These are phyloP conservation scores for Cladosporium sp. DNA, from an alignment of 2,329 filamentous ascomycete species.

Conservation along the genomic window DNA sequence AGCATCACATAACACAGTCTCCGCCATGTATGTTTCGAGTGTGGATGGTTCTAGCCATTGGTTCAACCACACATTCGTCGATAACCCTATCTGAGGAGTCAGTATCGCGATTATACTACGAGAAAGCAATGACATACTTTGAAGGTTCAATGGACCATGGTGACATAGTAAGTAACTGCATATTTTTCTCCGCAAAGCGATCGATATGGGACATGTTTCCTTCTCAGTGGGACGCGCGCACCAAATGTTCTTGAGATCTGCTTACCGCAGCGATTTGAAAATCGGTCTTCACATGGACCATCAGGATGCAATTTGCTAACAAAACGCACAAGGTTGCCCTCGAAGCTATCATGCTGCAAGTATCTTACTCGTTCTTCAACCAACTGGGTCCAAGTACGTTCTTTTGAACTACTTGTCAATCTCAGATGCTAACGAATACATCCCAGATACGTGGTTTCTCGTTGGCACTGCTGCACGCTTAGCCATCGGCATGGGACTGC, in stretches of 20 bases:
- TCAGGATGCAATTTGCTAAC: not conserved
- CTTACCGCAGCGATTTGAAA: not conserved
- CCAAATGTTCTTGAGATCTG: not conserved
- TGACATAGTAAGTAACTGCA: constrained; percentile 31
- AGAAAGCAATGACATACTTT: constrained; percentile 48
- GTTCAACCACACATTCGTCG: constrained; percentile 49
- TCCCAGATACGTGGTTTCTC: constrained; percentile 48
- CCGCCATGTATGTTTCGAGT: constrained; percentile 45
- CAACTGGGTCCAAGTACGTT: constrained; percentile 45
- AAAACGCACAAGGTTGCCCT: constrained; percentile 34
- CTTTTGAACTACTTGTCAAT: not conserved
- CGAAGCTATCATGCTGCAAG: constrained; percentile 50
- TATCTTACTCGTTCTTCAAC: constrained; percentile 54
- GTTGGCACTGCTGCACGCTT: constrained; percentile 49
- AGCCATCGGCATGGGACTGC: constrained; percentile 49
- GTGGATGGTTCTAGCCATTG: constrained; percentile 55
- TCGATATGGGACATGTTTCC: not conserved
- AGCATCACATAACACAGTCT: constrained; percentile 9
- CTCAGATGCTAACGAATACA: not conserved
- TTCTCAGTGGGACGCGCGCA: not conserved
- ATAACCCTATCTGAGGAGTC: constrained; percentile 49
- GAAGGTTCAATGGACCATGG: constrained; percentile 33
- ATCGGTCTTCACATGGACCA: too few species aligned
- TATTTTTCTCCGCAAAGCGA: not conserved
- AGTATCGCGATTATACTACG: constrained; percentile 44